A percentile compares a stretch with the other conserved stretches of the same genome.
Evolutionary conservation across 306 rosid genomes (phyloP).

Genomic region (Castanea crenata): DNA sequence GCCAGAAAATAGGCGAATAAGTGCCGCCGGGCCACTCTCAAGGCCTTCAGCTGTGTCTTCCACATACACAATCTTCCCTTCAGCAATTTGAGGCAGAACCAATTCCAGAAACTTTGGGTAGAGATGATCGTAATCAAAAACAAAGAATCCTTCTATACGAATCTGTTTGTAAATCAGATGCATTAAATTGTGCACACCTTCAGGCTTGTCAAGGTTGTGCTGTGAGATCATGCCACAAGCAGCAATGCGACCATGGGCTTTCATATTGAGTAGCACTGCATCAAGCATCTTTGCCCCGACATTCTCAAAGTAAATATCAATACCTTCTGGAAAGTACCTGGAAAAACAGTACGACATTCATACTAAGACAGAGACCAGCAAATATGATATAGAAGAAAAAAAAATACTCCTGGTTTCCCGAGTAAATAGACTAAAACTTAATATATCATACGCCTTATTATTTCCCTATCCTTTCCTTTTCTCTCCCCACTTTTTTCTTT

Average conservation of each 20-base stretch:
- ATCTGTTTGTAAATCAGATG: neutral
- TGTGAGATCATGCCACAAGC: slow-evolving; percentile 43
- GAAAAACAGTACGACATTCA: neutral
- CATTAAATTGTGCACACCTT: slow-evolving; percentile 30
- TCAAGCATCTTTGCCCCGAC: slow-evolving; percentile 39
- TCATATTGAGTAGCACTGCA: slow-evolving; percentile 40
- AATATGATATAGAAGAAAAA: too few relatives aligned
- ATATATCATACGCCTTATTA: too few relatives aligned
- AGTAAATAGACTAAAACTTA: too few relatives aligned
- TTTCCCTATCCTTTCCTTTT: too few relatives aligned
- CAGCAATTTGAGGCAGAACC: slow-evolving; percentile 18
- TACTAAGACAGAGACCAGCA: too few relatives aligned
- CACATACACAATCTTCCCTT: slow-evolving; percentile 27
- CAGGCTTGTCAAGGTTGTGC: slow-evolving; percentile 31
- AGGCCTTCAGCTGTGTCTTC: slow-evolving; percentile 39
- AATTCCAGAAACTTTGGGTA: slow-evolving; percentile 18
- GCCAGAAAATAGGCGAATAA: slow-evolving; percentile 29
- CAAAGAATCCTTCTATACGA: slow-evolving; percentile 24
- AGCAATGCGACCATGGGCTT: slow-evolving; percentile 19
- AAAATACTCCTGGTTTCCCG: too few relatives aligned
- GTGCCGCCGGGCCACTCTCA: slow-evolving; percentile 28
- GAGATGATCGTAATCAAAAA: slow-evolving; percentile 7
- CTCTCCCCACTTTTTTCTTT: too few relatives aligned
- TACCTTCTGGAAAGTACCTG: slow-evolving; percentile 27
- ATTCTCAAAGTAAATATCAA: slow-evolving; percentile 25